Evolutionary conservation across 441 rosid genomes (phyloP).

Genomic region (Populus tomentosa): DNA sequence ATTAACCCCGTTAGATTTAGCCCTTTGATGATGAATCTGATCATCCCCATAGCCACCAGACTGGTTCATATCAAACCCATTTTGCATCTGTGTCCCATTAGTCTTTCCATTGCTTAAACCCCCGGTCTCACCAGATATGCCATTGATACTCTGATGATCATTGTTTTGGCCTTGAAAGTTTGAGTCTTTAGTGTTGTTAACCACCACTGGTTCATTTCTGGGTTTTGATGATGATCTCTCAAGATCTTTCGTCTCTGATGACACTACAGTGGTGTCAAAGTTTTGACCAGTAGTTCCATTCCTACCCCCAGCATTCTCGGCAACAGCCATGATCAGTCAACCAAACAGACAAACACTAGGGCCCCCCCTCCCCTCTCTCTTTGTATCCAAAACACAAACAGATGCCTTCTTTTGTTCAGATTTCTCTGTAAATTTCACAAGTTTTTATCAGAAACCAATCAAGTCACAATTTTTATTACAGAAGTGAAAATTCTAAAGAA

Average conservation of each 20-base stretch:
- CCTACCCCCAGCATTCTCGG: conserved; percentile 79
- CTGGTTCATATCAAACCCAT: conserved; percentile 32
- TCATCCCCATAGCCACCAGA: conserved; percentile 29
- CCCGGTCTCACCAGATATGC: conserved; percentile 14
- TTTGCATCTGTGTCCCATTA: conserved; percentile 30
- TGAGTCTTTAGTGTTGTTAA: conserved; percentile 20
- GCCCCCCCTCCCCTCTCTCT: neutral
- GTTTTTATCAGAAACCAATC: conserved; percentile 1
- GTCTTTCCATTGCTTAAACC: conserved; percentile 20
- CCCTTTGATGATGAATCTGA: conserved; percentile 21
- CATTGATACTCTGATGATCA: conserved; percentile 31
- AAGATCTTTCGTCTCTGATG: conserved; percentile 45
- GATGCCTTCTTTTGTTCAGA: conserved; percentile 18
- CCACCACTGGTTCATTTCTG: conserved; percentile 31
- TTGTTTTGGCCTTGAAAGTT: conserved; percentile 16
- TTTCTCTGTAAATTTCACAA: conserved; percentile 23
- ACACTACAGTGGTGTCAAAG: conserved; percentile 41
- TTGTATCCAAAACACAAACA: conserved; percentile 3
- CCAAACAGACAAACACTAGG: neutral
- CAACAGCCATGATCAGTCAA: conserved; percentile 74
- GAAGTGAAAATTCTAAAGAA: conserved; percentile 10
- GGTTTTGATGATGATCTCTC: conserved; percentile 36
- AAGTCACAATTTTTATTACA: conserved; percentile 3
- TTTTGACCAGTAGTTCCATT: conserved; percentile 55
- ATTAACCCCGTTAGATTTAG: conserved; percentile 21